Evolutionary conservation across 2,329 filamentous ascomycete species (phyloP).

Genomic region (Colletotrichum australisinense): DNA sequence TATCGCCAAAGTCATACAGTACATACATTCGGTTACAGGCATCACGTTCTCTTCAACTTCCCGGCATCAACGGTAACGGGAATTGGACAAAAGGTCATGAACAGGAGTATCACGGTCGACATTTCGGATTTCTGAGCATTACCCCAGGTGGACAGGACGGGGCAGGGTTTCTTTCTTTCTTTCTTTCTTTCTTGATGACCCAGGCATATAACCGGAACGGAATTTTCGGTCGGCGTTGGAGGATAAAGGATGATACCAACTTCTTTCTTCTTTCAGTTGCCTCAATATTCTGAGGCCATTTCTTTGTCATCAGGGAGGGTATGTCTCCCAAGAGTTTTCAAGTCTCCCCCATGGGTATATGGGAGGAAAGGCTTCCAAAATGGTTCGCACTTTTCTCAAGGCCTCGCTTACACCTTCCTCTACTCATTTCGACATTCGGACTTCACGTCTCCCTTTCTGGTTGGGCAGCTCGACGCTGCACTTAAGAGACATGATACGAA

Average conservation of each 20-base stretch:
- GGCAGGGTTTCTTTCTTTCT: constrained; percentile 6
- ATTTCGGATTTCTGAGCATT: constrained; percentile 6
- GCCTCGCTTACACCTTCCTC: not conserved
- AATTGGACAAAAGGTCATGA: constrained; percentile 27
- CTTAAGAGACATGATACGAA: constrained; percentile 6
- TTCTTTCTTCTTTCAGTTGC: constrained; percentile 21
- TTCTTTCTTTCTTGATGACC: constrained; percentile 7
- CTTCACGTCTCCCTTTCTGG: not conserved
- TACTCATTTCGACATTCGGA: not conserved
- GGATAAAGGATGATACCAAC: constrained; percentile 34
- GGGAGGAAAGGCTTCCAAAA: not conserved
- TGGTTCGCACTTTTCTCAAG: not conserved
- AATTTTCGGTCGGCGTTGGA: constrained; percentile 32
- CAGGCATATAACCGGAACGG: constrained; percentile 29
- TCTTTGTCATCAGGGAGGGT: not conserved
- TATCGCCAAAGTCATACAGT: not conserved
- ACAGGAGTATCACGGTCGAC: constrained; percentile 21
- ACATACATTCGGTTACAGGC: constrained; percentile 21
- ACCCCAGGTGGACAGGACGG: not conserved
- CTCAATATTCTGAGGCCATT: constrained; percentile 30
- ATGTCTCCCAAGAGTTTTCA: not conserved
- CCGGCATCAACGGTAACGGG: constrained; percentile 30
- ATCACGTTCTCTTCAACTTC: constrained; percentile 24
- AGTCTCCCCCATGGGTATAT: not conserved
- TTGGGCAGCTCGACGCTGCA: constrained; percentile 16